A percentile compares a stretch with the other conserved stretches of the same genome.
phyloP scores from a whole-genome alignment of 2,329 filamentous ascomycete genomes.

The Nannizziopsis barbatae region DNA sequence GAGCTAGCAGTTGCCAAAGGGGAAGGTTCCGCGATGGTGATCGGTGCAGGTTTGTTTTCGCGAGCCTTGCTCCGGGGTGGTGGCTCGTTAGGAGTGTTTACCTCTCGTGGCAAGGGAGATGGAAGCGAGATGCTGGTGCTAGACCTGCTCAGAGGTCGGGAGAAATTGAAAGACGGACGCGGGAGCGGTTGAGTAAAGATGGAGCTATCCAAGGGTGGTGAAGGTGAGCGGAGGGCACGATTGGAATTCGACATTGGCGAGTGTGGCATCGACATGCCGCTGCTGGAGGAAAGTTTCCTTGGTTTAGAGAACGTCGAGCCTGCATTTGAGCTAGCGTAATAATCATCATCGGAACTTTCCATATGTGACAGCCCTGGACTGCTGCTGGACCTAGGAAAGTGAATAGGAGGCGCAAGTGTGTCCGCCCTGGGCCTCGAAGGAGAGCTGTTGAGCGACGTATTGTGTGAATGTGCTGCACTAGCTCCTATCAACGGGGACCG shows the following conservation, averaged over 20 bases:
- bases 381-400: conserved; percentile 33
- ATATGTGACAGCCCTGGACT: conserved; percentile 52
- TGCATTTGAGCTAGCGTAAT: conserved; percentile 49
- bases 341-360: conserved; percentile 60
- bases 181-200: conserved; percentile 48
- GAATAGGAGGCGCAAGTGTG: conserved; percentile 37
- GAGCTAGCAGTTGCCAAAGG: conserved; percentile 9
- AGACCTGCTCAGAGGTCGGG: conserved; percentile 64
- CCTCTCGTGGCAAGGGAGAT: conserved; percentile 18
- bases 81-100: conserved; percentile 41
- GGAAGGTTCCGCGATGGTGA: conserved; percentile 21
- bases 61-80: conserved; percentile 21
- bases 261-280: conserved; percentile 47
- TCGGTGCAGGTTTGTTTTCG: conserved; percentile 24
- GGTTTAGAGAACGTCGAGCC: conserved; percentile 53
- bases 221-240: conserved; percentile 63
- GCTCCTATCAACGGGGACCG: conserved; percentile 10
- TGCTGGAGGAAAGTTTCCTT: conserved; percentile 70
- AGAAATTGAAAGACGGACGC: conserved; percentile 83
- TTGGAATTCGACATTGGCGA: conserved; percentile 55
- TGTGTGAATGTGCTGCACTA: neutral
- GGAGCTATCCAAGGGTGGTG: conserved; percentile 71
- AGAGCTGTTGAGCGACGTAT: conserved; percentile 1
- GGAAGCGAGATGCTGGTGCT: conserved; percentile 31
- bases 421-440: conserved; percentile 14